Base-by-base conservation (phyloP, 371 early-diverging fungal genomes). In the Mucor irregularis region DNA sequence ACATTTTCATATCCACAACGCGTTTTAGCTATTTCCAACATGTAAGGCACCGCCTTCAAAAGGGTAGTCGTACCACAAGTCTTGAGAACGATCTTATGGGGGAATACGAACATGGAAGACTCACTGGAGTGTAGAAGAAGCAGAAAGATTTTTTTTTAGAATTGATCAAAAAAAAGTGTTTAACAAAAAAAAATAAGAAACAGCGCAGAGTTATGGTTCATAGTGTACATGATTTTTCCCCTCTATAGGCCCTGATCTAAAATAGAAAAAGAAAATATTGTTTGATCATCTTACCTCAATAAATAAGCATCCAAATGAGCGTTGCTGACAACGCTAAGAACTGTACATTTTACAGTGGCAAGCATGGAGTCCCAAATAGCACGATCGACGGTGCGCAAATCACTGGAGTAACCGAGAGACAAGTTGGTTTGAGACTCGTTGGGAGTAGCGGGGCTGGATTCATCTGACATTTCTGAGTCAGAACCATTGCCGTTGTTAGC, bases 41-140 rank as follows among this genome's bases (percentile, higher is more conserved):
- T 86, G 48, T 84, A 80, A 43, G 92, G 90, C 44, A 96, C 63
- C 29, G 94, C 90, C 61, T 86, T 79, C 61, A 96, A 71, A 25
- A 96, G 75, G 8, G 94, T 94, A 19, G 96, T 96, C 14, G 95
- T 93, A 33, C 96, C 95, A 74, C 95, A 95, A 3, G 96, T 96
- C 80, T 96, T 96, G 62, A 96, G 80, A 39, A 96, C 89, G 38
- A 95, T 57, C 59, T 92, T 90, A 81, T 94, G 90, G 7, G 87
- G 86, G 64, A 91, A 94, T 19, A 96, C 92, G 69, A 96, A 96
- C 86, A 96, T 86, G 49, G 95, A 94, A 11, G 92, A 92, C 78
- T 96, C 96, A 70, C 89, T 81, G 58, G 26, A 37, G 49, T 38
- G 31, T 22, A 57, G 46, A 48, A 45, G 47, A 54, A n/a, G n/a